Percentiles rank a stretch among this genome's conserved stretches.
These are phyloP conservation scores for Vaccinium macrocarpon DNA, from an alignment of 148 eudicot species.

Conservation along the genomic window DNA sequence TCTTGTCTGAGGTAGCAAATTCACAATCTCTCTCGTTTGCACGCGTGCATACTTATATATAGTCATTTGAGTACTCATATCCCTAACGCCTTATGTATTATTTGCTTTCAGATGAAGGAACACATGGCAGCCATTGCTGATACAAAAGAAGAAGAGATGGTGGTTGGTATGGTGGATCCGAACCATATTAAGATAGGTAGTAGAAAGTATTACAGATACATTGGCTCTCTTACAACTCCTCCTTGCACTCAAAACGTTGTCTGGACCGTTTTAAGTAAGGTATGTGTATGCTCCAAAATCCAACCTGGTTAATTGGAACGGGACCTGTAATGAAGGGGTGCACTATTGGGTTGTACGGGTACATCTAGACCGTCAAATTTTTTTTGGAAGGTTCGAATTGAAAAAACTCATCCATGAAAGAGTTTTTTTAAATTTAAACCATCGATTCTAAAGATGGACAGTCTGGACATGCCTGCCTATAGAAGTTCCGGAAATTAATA, in stretches of 20 bases:
- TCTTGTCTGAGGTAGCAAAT: constrained; percentile 30
- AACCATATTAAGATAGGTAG: constrained; percentile 20
- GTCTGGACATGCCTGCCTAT: too few species aligned
- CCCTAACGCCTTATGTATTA: not conserved
- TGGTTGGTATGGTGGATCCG: constrained; percentile 34
- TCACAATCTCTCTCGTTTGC: not conserved
- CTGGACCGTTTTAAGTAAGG: constrained; percentile 42
- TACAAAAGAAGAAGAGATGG: constrained; percentile 15
- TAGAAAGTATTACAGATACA: constrained; percentile 38
- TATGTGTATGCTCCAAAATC: constrained; percentile 1
- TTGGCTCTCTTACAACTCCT: constrained; percentile 49
- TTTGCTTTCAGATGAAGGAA: constrained; percentile 14
- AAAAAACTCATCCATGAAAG: too few species aligned
- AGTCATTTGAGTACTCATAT: not conserved
- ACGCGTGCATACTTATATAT: not conserved
- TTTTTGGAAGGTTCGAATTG: too few species aligned
- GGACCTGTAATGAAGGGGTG: too few species aligned
- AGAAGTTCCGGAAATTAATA: too few species aligned
- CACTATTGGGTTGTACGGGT: too few species aligned
- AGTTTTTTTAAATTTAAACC: too few species aligned
- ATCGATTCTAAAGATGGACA: too few species aligned
- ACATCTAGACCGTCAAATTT: too few species aligned
- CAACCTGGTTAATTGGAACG: not conserved
- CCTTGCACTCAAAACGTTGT: constrained; percentile 38
- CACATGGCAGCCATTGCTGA: constrained; percentile 23